These are phyloP conservation scores for Pleodorina starrii DNA, from an alignment of 139 green algal species.

Conservation along the genomic window DNA sequence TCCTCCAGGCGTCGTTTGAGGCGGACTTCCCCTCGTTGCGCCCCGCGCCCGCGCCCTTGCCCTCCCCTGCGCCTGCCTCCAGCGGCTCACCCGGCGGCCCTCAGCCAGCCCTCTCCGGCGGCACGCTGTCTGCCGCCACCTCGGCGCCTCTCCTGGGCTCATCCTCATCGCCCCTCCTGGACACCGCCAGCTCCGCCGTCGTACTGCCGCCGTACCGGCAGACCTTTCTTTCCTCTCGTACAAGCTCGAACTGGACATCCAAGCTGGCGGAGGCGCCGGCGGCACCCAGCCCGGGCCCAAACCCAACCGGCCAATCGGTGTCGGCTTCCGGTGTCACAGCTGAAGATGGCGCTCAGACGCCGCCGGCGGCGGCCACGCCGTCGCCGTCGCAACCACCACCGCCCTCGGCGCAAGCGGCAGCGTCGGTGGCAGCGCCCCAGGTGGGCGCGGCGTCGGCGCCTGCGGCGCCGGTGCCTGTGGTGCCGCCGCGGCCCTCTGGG, in stretches of 20 bases:
- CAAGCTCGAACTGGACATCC: slow-evolving; percentile 41
- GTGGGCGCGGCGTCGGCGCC: neutral
- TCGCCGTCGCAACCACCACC: neutral
- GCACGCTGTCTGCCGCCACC: neutral
- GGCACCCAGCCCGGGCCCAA: neutral
- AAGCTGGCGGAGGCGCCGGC: slow-evolving; percentile 33
- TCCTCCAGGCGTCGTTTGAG: neutral
- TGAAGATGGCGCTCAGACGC: neutral
- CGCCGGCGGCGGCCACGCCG: neutral
- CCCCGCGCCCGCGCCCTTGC: neutral
- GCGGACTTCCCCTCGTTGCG: slow-evolving; percentile 39
- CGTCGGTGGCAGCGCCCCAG: neutral
- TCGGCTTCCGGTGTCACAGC: no score
- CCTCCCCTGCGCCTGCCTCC: neutral
- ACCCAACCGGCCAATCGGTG: neutral
- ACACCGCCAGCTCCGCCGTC: neutral
- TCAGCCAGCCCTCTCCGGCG: neutral
- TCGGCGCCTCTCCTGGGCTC: neutral
- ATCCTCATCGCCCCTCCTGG: slow-evolving; percentile 24
- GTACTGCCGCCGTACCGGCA: neutral
- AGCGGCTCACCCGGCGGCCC: neutral
- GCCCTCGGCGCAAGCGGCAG: neutral
- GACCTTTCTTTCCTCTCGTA: slow-evolving; percentile 29
- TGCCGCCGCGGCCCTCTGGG: neutral
- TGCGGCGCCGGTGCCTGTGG: neutral